Conservation (phyloP, 2,329 filamentous ascomycete genomes). For the Tympanopsis confertula region DNA sequence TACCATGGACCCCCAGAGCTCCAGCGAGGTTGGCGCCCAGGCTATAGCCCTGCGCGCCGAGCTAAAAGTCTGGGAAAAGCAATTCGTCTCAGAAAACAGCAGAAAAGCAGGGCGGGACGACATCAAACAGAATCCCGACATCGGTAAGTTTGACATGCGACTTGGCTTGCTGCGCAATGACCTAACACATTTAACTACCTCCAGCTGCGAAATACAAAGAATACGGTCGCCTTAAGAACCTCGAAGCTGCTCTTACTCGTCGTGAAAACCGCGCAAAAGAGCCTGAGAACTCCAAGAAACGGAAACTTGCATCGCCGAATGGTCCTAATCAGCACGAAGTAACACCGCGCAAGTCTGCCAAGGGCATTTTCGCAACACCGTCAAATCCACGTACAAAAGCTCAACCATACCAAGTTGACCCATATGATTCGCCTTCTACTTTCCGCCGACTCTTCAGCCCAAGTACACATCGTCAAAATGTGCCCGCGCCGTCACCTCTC, state of each 20-base stretch:
- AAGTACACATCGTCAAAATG: slow-evolving; percentile 13
- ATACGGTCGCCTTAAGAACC: slow-evolving; percentile 26
- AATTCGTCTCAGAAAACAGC: slow-evolving; percentile 25
- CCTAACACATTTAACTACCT: neutral
- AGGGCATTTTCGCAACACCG: slow-evolving; percentile 16
- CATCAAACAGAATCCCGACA: slow-evolving; percentile 29
- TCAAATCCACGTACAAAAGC: slow-evolving; percentile 11
- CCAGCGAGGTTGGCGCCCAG: slow-evolving; percentile 7
- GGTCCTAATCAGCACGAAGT: slow-evolving; percentile 4
- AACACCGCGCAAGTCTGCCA: slow-evolving; percentile 22
- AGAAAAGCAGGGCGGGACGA: slow-evolving; percentile 29
- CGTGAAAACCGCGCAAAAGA: slow-evolving; percentile 7
- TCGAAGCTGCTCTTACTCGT: slow-evolving; percentile 12
- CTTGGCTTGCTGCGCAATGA: neutral
- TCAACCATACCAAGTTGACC: slow-evolving; percentile 26
- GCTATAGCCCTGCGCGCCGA: slow-evolving; percentile 22
- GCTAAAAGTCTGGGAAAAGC: slow-evolving; percentile 32
- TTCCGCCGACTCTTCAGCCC: slow-evolving; percentile 23
- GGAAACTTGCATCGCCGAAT: slow-evolving; percentile 17
- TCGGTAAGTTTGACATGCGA: slow-evolving; percentile 17
- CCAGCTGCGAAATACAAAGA: slow-evolving; percentile 32
- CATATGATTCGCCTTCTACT: slow-evolving; percentile 27
- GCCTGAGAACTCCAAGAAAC: slow-evolving; percentile 13
- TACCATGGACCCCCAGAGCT: no score
- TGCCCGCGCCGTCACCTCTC: slow-evolving; percentile 17